Conservation (phyloP, 202 grass and related monocot species). For the Panicum virgatum region DNA sequence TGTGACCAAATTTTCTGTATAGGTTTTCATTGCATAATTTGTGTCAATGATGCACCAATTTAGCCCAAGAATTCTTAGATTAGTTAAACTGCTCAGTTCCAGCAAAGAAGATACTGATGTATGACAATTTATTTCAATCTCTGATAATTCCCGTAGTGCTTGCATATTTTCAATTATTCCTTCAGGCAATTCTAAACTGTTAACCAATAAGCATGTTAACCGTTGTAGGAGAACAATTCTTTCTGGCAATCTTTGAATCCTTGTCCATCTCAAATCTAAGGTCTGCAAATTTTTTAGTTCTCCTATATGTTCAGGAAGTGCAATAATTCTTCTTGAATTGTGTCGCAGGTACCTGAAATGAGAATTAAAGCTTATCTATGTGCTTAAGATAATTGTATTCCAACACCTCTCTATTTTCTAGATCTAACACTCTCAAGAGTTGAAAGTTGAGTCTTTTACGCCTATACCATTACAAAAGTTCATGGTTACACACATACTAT, state of each 20-base stretch:
- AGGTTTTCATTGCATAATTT: not conserved
- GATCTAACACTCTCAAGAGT: constrained; percentile 34
- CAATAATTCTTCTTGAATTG: constrained; percentile 14
- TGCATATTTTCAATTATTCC: constrained; percentile 34
- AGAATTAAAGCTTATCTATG: constrained; percentile 10
- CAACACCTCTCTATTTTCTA: constrained; percentile 37
- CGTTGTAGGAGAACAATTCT: constrained; percentile 29
- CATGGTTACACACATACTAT: too few relatives aligned
- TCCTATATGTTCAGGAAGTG: constrained; percentile 39
- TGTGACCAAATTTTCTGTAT: constrained; percentile 17
- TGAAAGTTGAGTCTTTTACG: too few relatives aligned
- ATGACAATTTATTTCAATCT: constrained; percentile 8
- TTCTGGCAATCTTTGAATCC: constrained; percentile 24
- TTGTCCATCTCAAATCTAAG: constrained; percentile 32
- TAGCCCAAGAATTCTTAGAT: constrained; percentile 20
- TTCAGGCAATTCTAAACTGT: constrained; percentile 22
- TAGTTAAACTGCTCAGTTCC: constrained; percentile 24
- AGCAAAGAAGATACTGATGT: constrained; percentile 20
- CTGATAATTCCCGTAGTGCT: constrained; percentile 25
- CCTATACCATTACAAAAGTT: too few relatives aligned
- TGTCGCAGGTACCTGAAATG: constrained; percentile 39
- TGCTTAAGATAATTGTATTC: constrained; percentile 23
- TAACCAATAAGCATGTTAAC: constrained; percentile 23
- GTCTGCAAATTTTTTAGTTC: constrained; percentile 38
- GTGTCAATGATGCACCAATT: constrained; percentile 7